These are phyloP conservation scores for Lichina pygmaea DNA, from an alignment of 495 filamentous ascomycete genomes.

Conservation along the genomic window DNA sequence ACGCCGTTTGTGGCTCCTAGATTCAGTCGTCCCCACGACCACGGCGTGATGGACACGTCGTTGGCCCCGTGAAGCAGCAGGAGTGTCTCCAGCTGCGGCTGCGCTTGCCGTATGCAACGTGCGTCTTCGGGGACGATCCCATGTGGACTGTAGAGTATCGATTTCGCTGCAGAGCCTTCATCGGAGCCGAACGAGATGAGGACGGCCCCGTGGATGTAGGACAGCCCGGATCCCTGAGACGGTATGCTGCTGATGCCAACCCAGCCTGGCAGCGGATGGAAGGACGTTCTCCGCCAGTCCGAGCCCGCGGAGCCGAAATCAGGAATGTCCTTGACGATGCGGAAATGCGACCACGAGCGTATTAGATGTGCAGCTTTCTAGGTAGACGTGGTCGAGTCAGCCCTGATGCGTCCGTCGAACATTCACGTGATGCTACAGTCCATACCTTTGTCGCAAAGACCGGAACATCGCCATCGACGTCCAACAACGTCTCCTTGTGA, in stretches of 20 bases:
- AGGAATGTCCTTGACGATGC: slow-evolving; percentile 12
- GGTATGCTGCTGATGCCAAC: slow-evolving; percentile 19
- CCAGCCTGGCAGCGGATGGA: slow-evolving; percentile 20
- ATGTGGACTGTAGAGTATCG: slow-evolving; percentile 29
- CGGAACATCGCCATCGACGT: slow-evolving; percentile 18
- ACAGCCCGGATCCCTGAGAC: slow-evolving; percentile 12
- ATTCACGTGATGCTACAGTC: neutral
- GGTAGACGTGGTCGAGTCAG: neutral
- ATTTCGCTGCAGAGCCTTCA: slow-evolving; percentile 4
- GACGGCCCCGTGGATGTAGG: slow-evolving; percentile 26
- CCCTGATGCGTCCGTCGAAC: neutral
- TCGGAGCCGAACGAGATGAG: slow-evolving; percentile 18
- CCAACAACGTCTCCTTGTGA: slow-evolving; percentile 22
- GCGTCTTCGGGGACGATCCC: slow-evolving; percentile 18
- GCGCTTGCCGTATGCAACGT: slow-evolving; percentile 9
- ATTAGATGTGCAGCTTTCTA: slow-evolving; percentile 20
- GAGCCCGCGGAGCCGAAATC: slow-evolving; percentile 7
- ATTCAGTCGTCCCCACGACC: slow-evolving; percentile 17
- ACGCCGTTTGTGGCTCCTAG: slow-evolving; percentile 26
- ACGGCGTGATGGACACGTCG: slow-evolving; percentile 16
- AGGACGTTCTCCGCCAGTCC: slow-evolving; percentile 14
- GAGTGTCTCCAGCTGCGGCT: slow-evolving; percentile 17
- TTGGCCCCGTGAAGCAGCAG: slow-evolving; percentile 28
- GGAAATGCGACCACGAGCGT: slow-evolving; percentile 21
- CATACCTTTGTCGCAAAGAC: slow-evolving; percentile 18